Evolutionary conservation across 106 monocot species (phyloP), one percentile per base, ranked within the genome.

Genomic region (Iris macrosiphon): DNA sequence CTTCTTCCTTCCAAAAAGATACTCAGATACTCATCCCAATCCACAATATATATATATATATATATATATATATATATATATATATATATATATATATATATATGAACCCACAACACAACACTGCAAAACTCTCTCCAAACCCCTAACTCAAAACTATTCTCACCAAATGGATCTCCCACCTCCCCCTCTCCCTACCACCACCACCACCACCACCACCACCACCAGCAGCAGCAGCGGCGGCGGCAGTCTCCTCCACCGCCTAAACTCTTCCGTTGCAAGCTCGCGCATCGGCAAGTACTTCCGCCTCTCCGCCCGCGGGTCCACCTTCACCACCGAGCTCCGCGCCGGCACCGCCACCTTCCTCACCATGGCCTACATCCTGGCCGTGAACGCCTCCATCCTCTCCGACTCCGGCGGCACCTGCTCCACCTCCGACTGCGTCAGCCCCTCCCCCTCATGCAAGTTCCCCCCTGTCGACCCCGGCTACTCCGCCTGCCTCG

Each of bases 341-440:
- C 75, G 63, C n/a, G 75, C 75, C 14, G 75, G 75, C 48, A 74
- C 74, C 3, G 61, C 75, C 34, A 75, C 75, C 14, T 69, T 69
- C 69, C 44, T 69, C 0, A 68, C 75, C 42, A 75, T 75, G 75
- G 68, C 75, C 26, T 75, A 68, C 68, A 68, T 69, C 50, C 69
- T 75, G 15, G 75, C 75, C 18, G 75, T 75, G 0, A 75, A 75
- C 58, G 69, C 68, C 12, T 75, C 75, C 57, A 75, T 75, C 49
- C 31, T 75, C 51, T 62, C 69, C 31, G 75, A 75, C 45, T 75
- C 75, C 32, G 68, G 69, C 56, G 75, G 63, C 26, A 75, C 69
- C 26, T 75, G 75, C 59, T 63, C 68, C 58, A 3, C 53, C 51
- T 69, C 63, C 43, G 69, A 69, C 35, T 69, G 69, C 64, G 0